These are phyloP conservation scores for Phytophthora sojae DNA, from an alignment of 352 stramenopile genomes.

Conservation along the genomic window DNA sequence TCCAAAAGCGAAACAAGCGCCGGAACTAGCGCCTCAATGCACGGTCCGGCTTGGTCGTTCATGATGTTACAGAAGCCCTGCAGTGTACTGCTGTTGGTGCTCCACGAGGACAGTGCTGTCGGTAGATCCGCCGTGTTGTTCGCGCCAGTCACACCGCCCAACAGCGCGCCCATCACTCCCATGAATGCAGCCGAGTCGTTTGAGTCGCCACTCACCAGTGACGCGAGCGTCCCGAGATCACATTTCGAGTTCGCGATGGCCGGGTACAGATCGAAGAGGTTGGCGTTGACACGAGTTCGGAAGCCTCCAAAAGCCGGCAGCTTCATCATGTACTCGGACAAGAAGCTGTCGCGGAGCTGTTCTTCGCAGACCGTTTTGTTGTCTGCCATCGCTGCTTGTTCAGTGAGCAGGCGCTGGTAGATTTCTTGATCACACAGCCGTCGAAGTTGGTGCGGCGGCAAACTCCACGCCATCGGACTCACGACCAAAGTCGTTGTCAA, in stretches of 20 bases:
- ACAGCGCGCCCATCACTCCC: conserved; percentile 44
- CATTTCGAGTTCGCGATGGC: conserved; percentile 41
- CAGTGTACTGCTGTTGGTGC: conserved; percentile 41
- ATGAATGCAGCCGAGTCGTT: conserved; percentile 43
- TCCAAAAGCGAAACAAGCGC: conserved; percentile 48
- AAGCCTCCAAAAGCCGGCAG: conserved; percentile 48
- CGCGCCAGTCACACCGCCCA: conserved; percentile 31
- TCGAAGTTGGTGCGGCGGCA: neutral
- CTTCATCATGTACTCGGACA: conserved; percentile 42
- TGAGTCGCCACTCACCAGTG: conserved; percentile 39
- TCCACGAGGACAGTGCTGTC: conserved; percentile 45
- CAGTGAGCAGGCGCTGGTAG: conserved; percentile 17
- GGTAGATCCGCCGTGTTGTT: conserved; percentile 24
- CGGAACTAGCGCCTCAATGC: conserved; percentile 50
- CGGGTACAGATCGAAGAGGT: conserved; percentile 46
- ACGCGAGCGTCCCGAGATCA: conserved; percentile 45
- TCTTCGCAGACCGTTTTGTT: conserved; percentile 42
- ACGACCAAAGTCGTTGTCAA: neutral
- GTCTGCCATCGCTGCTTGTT: conserved; percentile 23
- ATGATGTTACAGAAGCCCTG: conserved; percentile 59
- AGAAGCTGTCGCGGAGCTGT: conserved; percentile 38
- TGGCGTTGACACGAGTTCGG: conserved; percentile 46
- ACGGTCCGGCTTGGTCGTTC: conserved; percentile 54
- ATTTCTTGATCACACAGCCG: conserved; percentile 15
- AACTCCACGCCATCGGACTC: neutral